Evolutionary conservation across 2,329 filamentous ascomycete species (phyloP).

Genomic region (Colletotrichum theobromicola): DNA sequence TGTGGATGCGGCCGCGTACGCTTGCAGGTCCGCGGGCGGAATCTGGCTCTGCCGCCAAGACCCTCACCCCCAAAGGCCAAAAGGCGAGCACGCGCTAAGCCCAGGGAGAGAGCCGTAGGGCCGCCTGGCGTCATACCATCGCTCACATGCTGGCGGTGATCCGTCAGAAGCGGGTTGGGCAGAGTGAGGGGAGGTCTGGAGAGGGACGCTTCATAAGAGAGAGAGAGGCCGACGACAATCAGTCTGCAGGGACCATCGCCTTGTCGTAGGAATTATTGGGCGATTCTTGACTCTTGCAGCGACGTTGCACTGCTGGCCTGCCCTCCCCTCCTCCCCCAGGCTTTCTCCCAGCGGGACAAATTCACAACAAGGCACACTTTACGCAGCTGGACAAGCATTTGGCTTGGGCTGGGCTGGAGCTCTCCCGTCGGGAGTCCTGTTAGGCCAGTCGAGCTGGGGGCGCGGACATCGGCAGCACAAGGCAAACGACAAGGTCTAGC

Average conservation of each 20-base stretch:
- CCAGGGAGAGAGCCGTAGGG: background rate
- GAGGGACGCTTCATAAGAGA: background rate
- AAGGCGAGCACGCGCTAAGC: background rate
- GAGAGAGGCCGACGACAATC: background rate
- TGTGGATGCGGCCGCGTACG: constrained; percentile 20
- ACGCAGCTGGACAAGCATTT: background rate
- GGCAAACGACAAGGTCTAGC: constrained; percentile 2
- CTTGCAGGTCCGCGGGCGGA: constrained; percentile 11
- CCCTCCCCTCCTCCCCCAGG: background rate
- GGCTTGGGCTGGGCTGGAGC: background rate
- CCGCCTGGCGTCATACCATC: constrained; percentile 9
- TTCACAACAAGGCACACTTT: background rate
- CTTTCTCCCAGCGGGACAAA: background rate
- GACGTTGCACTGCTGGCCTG: background rate
- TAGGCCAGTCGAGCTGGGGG: background rate
- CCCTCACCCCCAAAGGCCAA: background rate
- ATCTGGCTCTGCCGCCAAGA: constrained; percentile 14
- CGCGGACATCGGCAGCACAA: constrained; percentile 1
- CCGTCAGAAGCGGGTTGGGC: background rate
- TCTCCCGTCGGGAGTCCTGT: background rate
- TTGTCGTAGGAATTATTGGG: background rate
- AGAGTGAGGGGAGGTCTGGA: background rate
- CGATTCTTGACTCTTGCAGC: background rate
- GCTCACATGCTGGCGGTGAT: constrained; percentile 18
- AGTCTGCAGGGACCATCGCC: background rate